A percentile compares a stretch with the other conserved stretches of the same genome.
Evolutionary conservation across 352 stramenopile species (phyloP).

Genomic region (Pythium scleroteichum): DNA sequence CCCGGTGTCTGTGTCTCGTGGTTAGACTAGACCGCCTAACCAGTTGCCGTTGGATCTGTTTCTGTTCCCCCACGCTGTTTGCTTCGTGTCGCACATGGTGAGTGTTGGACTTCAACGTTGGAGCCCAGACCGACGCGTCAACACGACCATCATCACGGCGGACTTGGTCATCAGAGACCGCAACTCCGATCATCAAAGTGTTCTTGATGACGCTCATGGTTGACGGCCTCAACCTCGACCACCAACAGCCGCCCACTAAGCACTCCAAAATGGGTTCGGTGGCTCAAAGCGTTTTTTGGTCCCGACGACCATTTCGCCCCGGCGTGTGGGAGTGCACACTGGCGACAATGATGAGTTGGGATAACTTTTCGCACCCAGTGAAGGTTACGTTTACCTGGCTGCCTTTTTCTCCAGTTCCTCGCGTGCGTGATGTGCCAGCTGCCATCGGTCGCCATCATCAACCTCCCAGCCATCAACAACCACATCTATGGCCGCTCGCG

Average conservation of each 20-base stretch:
- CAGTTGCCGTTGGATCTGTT: constrained; percentile 6
- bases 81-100: background rate
- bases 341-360: constrained; percentile 5
- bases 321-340: background rate
- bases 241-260: no score
- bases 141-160: background rate
- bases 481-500: background rate
- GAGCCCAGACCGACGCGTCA: background rate
- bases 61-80: background rate
- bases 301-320: background rate
- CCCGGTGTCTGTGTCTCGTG: constrained; percentile 1
- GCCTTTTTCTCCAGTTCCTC: constrained; percentile 5
- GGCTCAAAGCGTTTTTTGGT: no score
- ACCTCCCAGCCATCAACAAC: constrained; percentile 2
- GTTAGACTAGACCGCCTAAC: background rate
- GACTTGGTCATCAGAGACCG: background rate
- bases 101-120: constrained; percentile 16
- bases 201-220: no score
- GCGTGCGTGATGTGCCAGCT: constrained; percentile 12
- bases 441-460: constrained; percentile 9
- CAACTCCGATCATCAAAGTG: no score
- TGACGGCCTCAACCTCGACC: no score
- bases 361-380: background rate
- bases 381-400: constrained; percentile 4
- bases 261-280: no score